Base-by-base conservation (phyloP, 768 basidiomycete species). In the Pleurotus sapidus region DNA sequence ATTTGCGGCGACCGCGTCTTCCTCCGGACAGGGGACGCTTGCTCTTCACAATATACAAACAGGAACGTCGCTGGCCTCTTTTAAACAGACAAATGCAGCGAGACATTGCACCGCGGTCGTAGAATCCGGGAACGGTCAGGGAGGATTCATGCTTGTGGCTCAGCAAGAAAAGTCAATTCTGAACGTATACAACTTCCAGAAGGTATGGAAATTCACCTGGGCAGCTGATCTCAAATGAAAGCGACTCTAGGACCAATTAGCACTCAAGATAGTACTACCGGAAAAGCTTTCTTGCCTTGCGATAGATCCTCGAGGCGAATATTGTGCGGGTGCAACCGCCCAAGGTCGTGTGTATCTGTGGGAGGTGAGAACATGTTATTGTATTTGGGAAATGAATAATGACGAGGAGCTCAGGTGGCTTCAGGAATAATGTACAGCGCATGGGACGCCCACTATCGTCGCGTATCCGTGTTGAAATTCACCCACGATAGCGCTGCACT, bases 381-480 rank as follows among this genome's bases (percentile, higher is more conserved):
- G n/a, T 6, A 40, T 24, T 46, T 25, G 14, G 39, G 14, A 17
- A 42, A 42, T 12, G 11, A 50, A 30, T 15, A 15, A 34, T 59
- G n/a, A 57, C 23, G 5, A 53, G 17, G 38, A 61, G 18, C 69
- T 59, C 72, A 97, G 94, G 78, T 93, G 62, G 79, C 89, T 8
- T 97, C 95, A n/a, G 95, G 95, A n/a, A 87, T 95, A 54, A 75
- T 98, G 46, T 93, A 87, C 76, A 86, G 89, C 63, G 83, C 91
- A 0, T 95, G 95, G 86, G 95, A 98, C 59, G 95, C 95, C 15
- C 96, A 98, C 70, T 99, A 98, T 74, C 90, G 96, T 57, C 81
- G 86, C 67, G 82, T 98, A 53, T 90, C 84, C 59, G 87, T 89
- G 7, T 72, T 98, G 2, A 84, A 82, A 43, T 98, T 98, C 68